Conservation (phyloP, 768 basidiomycete genomes). For the Nidularia sp. region DNA sequence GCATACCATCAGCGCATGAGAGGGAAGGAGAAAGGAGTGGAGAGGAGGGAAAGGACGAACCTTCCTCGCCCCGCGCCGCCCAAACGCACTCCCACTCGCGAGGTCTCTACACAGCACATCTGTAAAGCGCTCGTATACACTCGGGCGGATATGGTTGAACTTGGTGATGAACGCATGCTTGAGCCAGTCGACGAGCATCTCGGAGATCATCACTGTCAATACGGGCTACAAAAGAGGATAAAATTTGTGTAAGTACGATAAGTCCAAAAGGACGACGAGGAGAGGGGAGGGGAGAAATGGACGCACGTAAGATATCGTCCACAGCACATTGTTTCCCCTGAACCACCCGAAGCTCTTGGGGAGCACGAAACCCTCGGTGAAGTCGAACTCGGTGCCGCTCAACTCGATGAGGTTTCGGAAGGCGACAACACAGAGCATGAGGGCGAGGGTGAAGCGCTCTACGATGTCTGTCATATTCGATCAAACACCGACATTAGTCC, state of each 20-base stretch:
- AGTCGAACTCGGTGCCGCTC: conserved; percentile 84
- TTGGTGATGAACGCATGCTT: conserved; percentile 99
- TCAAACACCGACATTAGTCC: too few relatives aligned
- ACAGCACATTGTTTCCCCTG: conserved; percentile 70
- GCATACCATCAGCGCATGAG: neutral
- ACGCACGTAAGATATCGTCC: conserved; percentile 88
- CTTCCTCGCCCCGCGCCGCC: conserved; percentile 67
- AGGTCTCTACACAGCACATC: conserved; percentile 95
- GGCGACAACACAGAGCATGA: conserved; percentile 91
- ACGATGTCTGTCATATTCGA: conserved; percentile 73
- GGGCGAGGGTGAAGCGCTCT: conserved; percentile 86
- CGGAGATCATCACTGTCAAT: conserved; percentile 83
- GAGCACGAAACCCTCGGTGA: conserved; percentile 65
- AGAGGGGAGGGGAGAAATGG: neutral
- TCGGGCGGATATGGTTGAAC: conserved; percentile 96
- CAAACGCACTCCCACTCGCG: conserved; percentile 70
- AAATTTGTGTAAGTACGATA: too few relatives aligned
- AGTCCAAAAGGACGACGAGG: too few relatives aligned
- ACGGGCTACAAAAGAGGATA: conserved; percentile 61
- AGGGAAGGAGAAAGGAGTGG: neutral
- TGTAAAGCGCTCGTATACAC: conserved; percentile 91
- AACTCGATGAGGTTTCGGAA: conserved; percentile 94
- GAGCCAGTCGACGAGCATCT: conserved; percentile 96
- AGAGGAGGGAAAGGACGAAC: conserved; percentile 24
- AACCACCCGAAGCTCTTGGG: conserved; percentile 87